Evolutionary conservation across 2,329 filamentous ascomycete genomes (phyloP), one percentile per base, ranked within the genome.

Genomic region (Fusarium nygamai): DNA sequence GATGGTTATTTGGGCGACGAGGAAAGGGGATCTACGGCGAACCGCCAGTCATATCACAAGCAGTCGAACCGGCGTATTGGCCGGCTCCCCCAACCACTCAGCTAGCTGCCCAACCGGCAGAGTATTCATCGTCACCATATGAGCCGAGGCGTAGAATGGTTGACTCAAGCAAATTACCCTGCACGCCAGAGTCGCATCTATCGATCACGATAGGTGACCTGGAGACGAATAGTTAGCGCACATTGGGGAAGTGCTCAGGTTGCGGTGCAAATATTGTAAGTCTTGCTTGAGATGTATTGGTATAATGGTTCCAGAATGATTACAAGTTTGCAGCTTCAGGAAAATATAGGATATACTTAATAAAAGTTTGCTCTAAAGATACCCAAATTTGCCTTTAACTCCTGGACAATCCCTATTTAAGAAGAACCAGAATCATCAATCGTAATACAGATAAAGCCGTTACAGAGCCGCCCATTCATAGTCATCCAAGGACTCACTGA

Each of bases 1-100:
- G 72, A 10, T 82, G 81, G 81, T 50, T 81, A 20, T 62, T 74
- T n/a, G 73, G 78, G 41, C 72, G 69, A 58, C 57, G 66, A 31
- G 54, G 43, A 33, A 64, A 63, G 24, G 66, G 50, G 17, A 33
- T 59, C 22, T 76, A 74, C 33, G 61, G 68, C 9, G 60, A 63
- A 5, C 64, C 66, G 16, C 27, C 38, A 39, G 56, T 67, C 56
- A 59, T 74, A 53, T 53, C 66, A 5, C 76, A 74, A 48, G 24
- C 64, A 8, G 14, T 61, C 19, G 64, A 61, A 34, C 41, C 70
- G 16, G 22, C 62, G 24, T 67, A 75, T 41, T 72, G 61, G 61
- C 48, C 60, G 39, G 27, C 67, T 57, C 20, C 61, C 34, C 44
- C 59, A 20, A 14, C 54, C 33, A 33, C n/a, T 19, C 47, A 64